Base-by-base conservation (phyloP, 805 yeast species). In the Ogataea zsoltii region DNA sequence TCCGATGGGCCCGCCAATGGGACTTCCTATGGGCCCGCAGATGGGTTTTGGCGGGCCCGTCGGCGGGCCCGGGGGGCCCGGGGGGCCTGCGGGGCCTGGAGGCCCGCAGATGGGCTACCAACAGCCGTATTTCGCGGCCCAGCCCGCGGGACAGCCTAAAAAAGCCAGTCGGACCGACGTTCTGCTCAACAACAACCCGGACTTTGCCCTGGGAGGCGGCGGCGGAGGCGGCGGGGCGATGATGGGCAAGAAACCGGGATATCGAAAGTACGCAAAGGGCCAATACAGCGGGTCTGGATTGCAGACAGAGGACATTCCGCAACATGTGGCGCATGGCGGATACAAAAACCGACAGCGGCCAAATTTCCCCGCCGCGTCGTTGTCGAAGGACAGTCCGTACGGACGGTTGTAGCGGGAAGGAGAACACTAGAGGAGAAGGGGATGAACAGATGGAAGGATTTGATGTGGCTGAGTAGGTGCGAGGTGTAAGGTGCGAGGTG, bases 171-270 rank as follows among this genome's bases (percentile, higher is more conserved):
- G 72, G 12, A 61, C 79, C 1, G 80, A 75, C 41, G 55, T 69
- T 39, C 55, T 76, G 46, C 58, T 79, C 43, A 67, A 70, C 33
- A 68, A 70, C 42, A 78, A 76, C 51, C 82, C 82, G 19, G 80
- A 77, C 52, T 76, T 78, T 53, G 59, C 51, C 33, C 14, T 62
- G 10, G 58, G 54, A n/a, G 54, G 51, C 10, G 50, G 43, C 3
- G 44, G 44, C 3, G 33, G 34, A 18, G 41, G 41, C 12, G 18
- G 15, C 26, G 41, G 35, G 16, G 29, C 6, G 4, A 16, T 18
- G n/a, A 34, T 34, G 9, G 16, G 25, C 3, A 48, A 38, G 35
- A 52, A 52, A 39, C 38, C 54, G 6, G 63, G 59, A 1, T 51
- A 49, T 14, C 51, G 61, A 37, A 59, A 57, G 37, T 60, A 53